These are phyloP conservation scores for Lycium barbarum DNA, from an alignment of 257 asterid genomes.

Conservation along the genomic window DNA sequence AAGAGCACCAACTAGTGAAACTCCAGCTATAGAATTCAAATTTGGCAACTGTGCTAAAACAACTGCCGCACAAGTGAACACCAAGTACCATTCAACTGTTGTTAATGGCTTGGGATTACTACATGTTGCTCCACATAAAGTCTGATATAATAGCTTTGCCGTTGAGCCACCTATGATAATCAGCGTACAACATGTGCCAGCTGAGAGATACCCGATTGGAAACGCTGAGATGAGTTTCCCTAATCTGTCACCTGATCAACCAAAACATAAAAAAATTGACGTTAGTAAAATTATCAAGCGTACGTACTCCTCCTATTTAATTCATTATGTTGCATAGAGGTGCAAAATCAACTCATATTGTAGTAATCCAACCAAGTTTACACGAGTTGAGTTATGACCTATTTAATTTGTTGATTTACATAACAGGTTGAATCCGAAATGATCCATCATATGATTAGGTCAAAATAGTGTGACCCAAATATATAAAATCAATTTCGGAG, in stretches of 20 bases:
- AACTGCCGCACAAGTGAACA: constrained; percentile 81
- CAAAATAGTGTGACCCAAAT: not conserved
- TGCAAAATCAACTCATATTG: not conserved
- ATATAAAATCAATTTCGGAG: not conserved
- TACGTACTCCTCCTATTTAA: not conserved
- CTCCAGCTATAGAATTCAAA: constrained; percentile 91
- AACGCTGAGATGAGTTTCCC: constrained; percentile 46
- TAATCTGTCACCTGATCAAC: constrained; percentile 40
- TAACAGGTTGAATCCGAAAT: not conserved
- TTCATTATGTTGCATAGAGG: not conserved
- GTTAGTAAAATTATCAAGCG: not conserved
- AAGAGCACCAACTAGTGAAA: constrained; percentile 75
- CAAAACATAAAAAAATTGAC: not conserved
- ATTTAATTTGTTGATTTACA: not conserved
- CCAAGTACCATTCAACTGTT: constrained; percentile 81
- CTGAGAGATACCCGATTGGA: constrained; percentile 79
- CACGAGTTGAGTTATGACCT: too few species aligned
- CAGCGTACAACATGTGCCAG: constrained; percentile 80
- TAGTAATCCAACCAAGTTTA: too few species aligned
- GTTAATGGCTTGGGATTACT: constrained; percentile 57
- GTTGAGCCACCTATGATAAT: constrained; percentile 88
- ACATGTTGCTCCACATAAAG: constrained; percentile 67
- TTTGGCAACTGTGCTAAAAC: constrained; percentile 86
- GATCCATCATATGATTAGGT: not conserved
- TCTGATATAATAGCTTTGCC: constrained; percentile 59